Conservation (phyloP, 2,329 filamentous ascomycete genomes). For the Diplocarpon rosae region DNA sequence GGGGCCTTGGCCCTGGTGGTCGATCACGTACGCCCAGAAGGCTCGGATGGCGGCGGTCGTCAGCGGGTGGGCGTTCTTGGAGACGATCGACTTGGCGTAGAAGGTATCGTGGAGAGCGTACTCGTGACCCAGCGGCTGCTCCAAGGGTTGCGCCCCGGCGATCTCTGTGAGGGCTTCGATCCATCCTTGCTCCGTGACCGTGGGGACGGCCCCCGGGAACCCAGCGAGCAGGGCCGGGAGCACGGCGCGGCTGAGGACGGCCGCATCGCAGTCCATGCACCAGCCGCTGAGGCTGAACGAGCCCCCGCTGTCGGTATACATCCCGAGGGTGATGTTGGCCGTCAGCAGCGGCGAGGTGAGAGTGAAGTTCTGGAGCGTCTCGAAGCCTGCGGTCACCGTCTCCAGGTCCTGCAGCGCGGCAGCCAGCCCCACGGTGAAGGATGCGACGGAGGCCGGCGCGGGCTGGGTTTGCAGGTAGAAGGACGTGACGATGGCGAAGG, state of each 20-base stretch:
- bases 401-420: slow-evolving; percentile 25
- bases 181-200: slow-evolving; percentile 21
- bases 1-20: slow-evolving; percentile 37
- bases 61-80: slow-evolving; percentile 16
- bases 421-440: slow-evolving; percentile 38
- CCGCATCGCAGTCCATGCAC: slow-evolving; percentile 29
- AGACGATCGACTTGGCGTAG: slow-evolving; percentile 43
- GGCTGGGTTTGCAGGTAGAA: slow-evolving; percentile 38
- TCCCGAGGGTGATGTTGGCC: slow-evolving; percentile 31
- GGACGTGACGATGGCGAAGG: slow-evolving; percentile 30
- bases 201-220: slow-evolving; percentile 22
- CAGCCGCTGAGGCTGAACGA: slow-evolving; percentile 30
- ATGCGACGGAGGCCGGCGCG: slow-evolving; percentile 36
- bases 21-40: slow-evolving; percentile 42
- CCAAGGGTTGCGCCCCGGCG: slow-evolving; percentile 5
- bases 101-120: slow-evolving; percentile 36
- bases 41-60: slow-evolving; percentile 34
- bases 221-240: slow-evolving; percentile 30
- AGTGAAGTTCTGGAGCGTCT: slow-evolving; percentile 32
- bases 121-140: slow-evolving; percentile 32
- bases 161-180: slow-evolving; percentile 26
- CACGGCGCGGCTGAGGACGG: slow-evolving; percentile 30
- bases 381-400: slow-evolving; percentile 24
- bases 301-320: slow-evolving; percentile 30
- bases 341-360: slow-evolving; percentile 32